Evolutionary conservation across 306 rosid genomes (phyloP).

Genomic region (Sindora glabra): DNA sequence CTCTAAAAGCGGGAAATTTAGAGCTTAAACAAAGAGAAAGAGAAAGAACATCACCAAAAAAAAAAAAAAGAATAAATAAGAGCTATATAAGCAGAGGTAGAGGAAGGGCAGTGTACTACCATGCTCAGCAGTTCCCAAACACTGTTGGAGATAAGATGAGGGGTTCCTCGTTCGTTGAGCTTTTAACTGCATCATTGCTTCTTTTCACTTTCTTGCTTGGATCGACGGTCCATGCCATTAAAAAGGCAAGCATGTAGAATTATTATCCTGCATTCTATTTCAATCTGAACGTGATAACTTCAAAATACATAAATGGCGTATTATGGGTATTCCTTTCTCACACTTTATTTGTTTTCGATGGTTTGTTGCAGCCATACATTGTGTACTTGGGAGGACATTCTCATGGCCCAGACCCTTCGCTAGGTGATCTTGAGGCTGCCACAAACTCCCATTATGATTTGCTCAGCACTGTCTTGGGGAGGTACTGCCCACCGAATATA

Average conservation of each 20-base stretch:
- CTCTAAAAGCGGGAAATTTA: too few species aligned
- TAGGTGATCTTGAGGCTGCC: background rate
- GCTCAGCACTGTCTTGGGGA: background rate
- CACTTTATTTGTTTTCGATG: background rate
- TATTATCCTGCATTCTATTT: background rate
- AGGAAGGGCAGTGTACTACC: too few species aligned
- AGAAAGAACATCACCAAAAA: too few species aligned
- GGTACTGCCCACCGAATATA: too few species aligned
- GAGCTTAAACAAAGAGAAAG: too few species aligned
- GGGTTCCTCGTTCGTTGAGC: background rate
- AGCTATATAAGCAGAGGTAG: too few species aligned
- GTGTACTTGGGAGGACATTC: background rate
- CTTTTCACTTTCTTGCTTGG: background rate
- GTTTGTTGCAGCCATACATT: background rate
- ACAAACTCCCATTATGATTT: background rate
- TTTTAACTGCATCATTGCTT: background rate
- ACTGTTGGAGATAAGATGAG: background rate
- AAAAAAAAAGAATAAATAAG: too few species aligned
- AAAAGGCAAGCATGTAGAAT: background rate
- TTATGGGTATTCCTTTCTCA: background rate
- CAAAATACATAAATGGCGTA: too few species aligned
- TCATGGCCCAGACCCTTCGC: background rate
- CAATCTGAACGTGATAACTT: too few species aligned
- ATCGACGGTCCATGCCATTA: background rate
- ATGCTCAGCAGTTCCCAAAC: too few species aligned